Percentiles rank a stretch among this genome's conserved stretches.
Conservation (phyloP, 2,329 filamentous ascomycete genomes). For the Botryosphaeria agaves region DNA sequence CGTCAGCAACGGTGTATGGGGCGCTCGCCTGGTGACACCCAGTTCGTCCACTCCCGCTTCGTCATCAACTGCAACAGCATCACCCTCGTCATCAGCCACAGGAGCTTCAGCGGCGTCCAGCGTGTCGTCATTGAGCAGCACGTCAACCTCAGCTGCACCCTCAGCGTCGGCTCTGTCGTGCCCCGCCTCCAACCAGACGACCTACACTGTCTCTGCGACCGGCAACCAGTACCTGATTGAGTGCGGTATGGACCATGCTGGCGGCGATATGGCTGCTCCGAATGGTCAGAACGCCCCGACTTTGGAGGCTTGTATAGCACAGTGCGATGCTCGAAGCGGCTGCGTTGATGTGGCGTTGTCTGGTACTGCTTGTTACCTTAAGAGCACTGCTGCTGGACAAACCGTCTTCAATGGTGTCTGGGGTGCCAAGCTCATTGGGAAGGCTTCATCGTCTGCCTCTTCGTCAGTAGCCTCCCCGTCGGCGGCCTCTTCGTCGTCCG, state of each 20-base stretch:
- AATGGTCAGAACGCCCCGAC: constrained; percentile 4
- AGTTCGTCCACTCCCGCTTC: background rate
- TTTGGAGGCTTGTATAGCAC: constrained; percentile 9
- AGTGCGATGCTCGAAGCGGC: constrained; percentile 6
- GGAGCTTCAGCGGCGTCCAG: no score
- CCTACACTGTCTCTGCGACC: constrained; percentile 8
- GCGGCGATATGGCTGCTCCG: constrained; percentile 9
- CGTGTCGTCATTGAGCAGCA: no score
- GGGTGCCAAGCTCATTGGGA: no score
- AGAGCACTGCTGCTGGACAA: constrained; percentile 4
- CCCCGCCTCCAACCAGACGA: constrained; percentile 7
- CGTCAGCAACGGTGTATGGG: no score
- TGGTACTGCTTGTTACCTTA: constrained; percentile 7
- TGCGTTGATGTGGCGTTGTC: constrained; percentile 10
- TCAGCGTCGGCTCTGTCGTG: no score
- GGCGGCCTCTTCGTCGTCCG: no score
- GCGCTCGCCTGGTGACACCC: no score
- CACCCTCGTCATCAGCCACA: background rate
- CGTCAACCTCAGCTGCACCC: no score
- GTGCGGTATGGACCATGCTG: constrained; percentile 12
- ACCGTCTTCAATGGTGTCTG: no score
- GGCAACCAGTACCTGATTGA: constrained; percentile 9
- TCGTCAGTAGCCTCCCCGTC: no score
- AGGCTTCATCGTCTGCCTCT: no score
- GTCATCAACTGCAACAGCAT: background rate